phyloP scores from a whole-genome alignment of 2,329 filamentous ascomycete genomes.

The Leptodontidium sp. region DNA sequence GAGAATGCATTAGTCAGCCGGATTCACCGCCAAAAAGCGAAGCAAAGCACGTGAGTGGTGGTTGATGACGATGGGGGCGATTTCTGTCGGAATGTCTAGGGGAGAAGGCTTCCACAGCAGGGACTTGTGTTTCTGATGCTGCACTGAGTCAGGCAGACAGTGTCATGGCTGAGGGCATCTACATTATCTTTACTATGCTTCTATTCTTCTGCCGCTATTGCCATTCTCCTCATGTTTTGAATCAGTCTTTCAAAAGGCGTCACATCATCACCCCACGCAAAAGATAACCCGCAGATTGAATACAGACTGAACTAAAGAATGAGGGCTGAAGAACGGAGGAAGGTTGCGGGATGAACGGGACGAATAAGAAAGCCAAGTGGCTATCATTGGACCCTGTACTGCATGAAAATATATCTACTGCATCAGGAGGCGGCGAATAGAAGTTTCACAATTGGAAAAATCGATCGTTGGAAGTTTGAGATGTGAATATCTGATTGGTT shows the following conservation, averaged over 20 bases:
- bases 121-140: background rate
- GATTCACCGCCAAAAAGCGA: background rate
- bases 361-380: constrained; percentile 4
- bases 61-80: background rate
- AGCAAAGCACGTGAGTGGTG: constrained; percentile 3
- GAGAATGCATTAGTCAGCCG: constrained; percentile 1
- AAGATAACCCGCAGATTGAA: too few species aligned
- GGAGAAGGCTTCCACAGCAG: too few species aligned
- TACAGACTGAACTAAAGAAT: too few species aligned
- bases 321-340: background rate
- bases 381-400: background rate
- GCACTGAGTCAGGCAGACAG: constrained; percentile 3
- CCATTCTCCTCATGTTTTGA: too few species aligned
- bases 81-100: too few species aligned
- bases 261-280: too few species aligned
- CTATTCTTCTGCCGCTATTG: background rate
- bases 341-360: background rate
- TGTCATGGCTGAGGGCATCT: background rate
- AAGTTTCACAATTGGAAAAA: background rate
- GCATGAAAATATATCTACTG: background rate
- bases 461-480: background rate
- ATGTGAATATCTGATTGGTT: background rate
- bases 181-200: background rate
- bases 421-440: constrained; percentile 8
- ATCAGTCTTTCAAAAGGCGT: too few species aligned